Evolutionary conservation across 2,329 filamentous ascomycete genomes (phyloP).

Genomic region (Cercospora zeae-maydis): DNA sequence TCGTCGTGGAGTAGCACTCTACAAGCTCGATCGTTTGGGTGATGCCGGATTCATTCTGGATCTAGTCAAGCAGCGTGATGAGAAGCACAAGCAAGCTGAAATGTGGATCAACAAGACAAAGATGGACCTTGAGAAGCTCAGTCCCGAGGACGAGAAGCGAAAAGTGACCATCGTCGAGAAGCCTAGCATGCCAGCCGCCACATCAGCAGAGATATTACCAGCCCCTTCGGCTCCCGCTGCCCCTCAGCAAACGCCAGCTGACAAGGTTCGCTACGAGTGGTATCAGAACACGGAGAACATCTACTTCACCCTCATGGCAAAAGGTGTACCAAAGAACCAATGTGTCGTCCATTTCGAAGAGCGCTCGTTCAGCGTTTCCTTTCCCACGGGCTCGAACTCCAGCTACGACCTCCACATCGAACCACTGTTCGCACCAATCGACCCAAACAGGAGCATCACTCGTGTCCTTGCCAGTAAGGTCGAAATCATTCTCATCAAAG

Average conservation of each 20-base stretch:
- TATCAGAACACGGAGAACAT: slow-evolving; percentile 62
- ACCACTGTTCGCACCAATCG: slow-evolving; percentile 65
- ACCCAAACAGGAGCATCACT: slow-evolving; percentile 57
- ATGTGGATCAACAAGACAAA: slow-evolving; percentile 59
- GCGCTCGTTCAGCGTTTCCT: slow-evolving; percentile 54
- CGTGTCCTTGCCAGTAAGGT: slow-evolving; percentile 73
- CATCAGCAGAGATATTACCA: neutral
- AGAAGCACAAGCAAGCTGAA: slow-evolving; percentile 51
- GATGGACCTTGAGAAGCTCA: slow-evolving; percentile 49
- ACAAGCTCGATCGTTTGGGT: slow-evolving; percentile 65
- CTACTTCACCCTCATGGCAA: slow-evolving; percentile 63
- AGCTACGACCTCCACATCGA: slow-evolving; percentile 62
- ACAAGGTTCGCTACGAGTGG: slow-evolving; percentile 66
- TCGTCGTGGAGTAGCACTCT: slow-evolving; percentile 71
- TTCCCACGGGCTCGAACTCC: slow-evolving; percentile 50
- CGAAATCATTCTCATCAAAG: slow-evolving; percentile 71
- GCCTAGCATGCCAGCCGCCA: slow-evolving; percentile 43
- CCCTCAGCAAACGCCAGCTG: slow-evolving; percentile 44
- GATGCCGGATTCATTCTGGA: slow-evolving; percentile 70
- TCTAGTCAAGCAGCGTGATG: slow-evolving; percentile 52
- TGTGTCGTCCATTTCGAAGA: slow-evolving; percentile 50
- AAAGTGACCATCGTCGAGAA: slow-evolving; percentile 50
- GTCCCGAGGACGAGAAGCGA: slow-evolving; percentile 48
- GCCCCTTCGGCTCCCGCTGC: neutral
- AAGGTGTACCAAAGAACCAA: slow-evolving; percentile 58